A percentile compares a stretch with the other conserved stretches of the same genome.
Conservation (phyloP, 73 alveolate species). For the Paramecium bursaria region DNA sequence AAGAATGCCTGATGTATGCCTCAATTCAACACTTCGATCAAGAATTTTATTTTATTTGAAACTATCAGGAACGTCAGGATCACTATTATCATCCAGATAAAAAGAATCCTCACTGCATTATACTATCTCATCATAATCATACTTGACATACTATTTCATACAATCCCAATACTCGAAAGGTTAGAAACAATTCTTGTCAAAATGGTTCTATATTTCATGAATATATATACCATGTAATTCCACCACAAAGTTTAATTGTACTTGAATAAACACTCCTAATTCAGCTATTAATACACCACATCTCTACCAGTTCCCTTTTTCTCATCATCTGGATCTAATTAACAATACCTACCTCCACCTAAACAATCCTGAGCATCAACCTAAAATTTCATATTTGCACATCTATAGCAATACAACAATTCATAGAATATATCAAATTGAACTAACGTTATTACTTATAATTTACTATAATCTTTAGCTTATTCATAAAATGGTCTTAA, state of each 20-base stretch:
- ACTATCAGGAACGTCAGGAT: too few relatives aligned
- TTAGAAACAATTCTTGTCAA: conserved; percentile 63
- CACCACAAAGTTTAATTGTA: background rate
- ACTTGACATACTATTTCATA: conserved; percentile 35
- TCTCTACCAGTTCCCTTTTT: conserved; percentile 73
- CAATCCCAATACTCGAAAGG: conserved; percentile 65
- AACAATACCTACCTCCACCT: conserved; percentile 82
- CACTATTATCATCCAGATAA: conserved; percentile 38
- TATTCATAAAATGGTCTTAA: conserved; percentile 63
- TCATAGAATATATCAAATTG: conserved; percentile 71
- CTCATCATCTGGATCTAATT: conserved; percentile 72
- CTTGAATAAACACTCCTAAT: conserved; percentile 72
- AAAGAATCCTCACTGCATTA: conserved; percentile 71
- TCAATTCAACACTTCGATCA: conserved; percentile 66
- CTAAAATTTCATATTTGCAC: conserved; percentile 25
- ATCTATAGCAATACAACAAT: background rate
- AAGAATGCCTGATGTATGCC: conserved; percentile 66
- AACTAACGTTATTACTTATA: conserved; percentile 53
- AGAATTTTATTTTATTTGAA: conserved; percentile 57
- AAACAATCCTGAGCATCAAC: conserved; percentile 71
- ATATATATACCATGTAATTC: conserved; percentile 52
- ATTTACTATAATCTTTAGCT: conserved; percentile 41
- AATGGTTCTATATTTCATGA: background rate
- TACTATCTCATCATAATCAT: conserved; percentile 63
- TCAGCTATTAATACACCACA: conserved; percentile 72